phyloP scores from a whole-genome alignment of 2,329 filamentous ascomycete species.

The Penicillium sp. region DNA sequence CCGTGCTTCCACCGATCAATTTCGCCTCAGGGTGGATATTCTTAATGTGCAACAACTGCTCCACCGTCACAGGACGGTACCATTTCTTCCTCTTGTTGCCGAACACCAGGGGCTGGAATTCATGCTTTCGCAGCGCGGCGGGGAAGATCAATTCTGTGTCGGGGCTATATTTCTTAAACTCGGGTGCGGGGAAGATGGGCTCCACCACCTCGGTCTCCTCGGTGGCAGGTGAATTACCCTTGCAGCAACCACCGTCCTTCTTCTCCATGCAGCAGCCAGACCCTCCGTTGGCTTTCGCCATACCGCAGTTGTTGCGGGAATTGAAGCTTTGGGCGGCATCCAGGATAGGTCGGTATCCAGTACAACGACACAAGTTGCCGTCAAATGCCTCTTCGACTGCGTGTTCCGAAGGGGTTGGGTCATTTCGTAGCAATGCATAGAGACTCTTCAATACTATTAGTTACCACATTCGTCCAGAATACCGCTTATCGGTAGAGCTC shows the following conservation, averaged over 20 bases:
- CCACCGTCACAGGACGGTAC: slow-evolving; percentile 84
- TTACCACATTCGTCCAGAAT: background rate
- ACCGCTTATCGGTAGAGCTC: background rate
- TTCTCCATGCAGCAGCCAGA: slow-evolving; percentile 73
- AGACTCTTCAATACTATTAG: slow-evolving; percentile 62
- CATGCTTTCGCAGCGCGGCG: slow-evolving; percentile 77
- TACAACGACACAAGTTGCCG: slow-evolving; percentile 93
- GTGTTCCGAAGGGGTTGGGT: slow-evolving; percentile 73
- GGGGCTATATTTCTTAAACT: slow-evolving; percentile 91
- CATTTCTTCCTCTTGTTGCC: slow-evolving; percentile 94
- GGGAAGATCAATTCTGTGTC: slow-evolving; percentile 97
- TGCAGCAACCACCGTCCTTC: slow-evolving; percentile 70
- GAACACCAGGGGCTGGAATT: slow-evolving; percentile 79
- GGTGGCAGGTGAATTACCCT: slow-evolving; percentile 55
- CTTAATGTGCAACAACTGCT: slow-evolving; percentile 92
- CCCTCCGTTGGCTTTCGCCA: slow-evolving; percentile 61
- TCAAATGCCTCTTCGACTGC: slow-evolving; percentile 96
- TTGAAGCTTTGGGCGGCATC: slow-evolving; percentile 89
- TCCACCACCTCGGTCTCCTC: slow-evolving; percentile 37
- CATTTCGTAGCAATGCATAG: slow-evolving; percentile 89
- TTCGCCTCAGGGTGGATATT: slow-evolving; percentile 81
- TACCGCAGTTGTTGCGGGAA: slow-evolving; percentile 58
- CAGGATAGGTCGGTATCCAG: slow-evolving; percentile 89
- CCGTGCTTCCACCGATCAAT: slow-evolving; percentile 92
- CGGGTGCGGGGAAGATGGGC: slow-evolving; percentile 77